A percentile compares a stretch with the other conserved stretches of the same genome.
These are phyloP conservation scores for Naegleria lovaniensis DNA, from an alignment of 208 protist genomes.

Conservation along the genomic window DNA sequence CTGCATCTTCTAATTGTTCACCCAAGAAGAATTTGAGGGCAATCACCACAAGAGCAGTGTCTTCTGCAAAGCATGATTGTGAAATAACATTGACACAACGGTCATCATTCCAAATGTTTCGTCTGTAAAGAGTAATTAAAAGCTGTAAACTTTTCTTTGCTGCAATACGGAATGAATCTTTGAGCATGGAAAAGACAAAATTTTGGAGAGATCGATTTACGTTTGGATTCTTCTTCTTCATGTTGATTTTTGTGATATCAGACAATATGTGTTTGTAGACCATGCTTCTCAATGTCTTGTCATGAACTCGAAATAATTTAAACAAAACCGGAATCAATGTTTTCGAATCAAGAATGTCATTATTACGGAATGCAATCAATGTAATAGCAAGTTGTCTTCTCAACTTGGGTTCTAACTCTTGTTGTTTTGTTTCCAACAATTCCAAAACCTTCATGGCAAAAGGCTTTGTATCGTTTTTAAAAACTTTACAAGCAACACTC, in stretches of 20 bases:
- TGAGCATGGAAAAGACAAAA: constrained; percentile 82
- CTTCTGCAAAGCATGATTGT: background rate
- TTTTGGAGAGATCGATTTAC: constrained; percentile 21
- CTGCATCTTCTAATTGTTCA: background rate
- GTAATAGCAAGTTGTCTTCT: background rate
- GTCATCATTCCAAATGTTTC: constrained; percentile 54
- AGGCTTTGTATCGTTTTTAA: background rate
- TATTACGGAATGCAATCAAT: background rate
- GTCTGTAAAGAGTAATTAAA: constrained; percentile 94
- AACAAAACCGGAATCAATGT: constrained; percentile 10
- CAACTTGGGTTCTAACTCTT: background rate
- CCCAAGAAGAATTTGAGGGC: constrained; percentile 20
- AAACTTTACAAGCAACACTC: background rate
- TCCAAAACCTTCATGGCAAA: background rate
- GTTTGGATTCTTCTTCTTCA: background rate
- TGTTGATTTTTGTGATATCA: background rate
- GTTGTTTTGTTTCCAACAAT: background rate
- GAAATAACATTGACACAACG: constrained; percentile 24
- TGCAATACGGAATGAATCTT: constrained; percentile 77
- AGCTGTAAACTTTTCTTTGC: constrained; percentile 86
- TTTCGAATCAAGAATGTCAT: constrained; percentile 2
- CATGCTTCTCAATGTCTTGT: constrained; percentile 4
- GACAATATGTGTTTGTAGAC: background rate
- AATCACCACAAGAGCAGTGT: background rate
- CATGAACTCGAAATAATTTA: constrained; percentile 23